Evolutionary conservation across 2,329 filamentous ascomycete genomes (phyloP), one percentile per base, ranked within the genome.

Genomic region (Fusarium incarnatum): DNA sequence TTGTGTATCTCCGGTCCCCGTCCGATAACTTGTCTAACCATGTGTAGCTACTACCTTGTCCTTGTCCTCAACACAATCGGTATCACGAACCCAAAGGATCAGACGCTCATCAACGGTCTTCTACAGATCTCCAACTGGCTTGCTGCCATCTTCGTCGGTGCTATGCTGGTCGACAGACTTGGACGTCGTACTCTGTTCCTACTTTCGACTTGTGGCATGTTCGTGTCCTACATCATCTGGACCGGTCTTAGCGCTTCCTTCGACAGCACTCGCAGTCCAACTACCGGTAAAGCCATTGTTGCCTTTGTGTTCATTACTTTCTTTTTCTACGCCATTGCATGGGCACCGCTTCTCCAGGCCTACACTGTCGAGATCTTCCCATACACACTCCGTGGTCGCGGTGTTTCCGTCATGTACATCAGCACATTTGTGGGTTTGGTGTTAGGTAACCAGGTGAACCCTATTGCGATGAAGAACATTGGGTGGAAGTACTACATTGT

Each of bases 401-500:
- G 71, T 10, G 59, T 75, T 11, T 72, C 72, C 0, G 11, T 60
- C 8, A 73, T 73, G 66, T 70, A 75, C 16, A 25, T 75, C 28
- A 59, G 67, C 8, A 73, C 67, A 2, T 73, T 71, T 15, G 49
- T 65, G 0, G 61, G 56, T 6, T 44, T 78, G 15, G 77, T 73
- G 2, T 78, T 83, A 45, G 81, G 79, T 22, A 80, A 81, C 60
- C 80, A 81, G 45, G 78, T 81, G 47, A 83, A 82, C 50, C 82
- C 82, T 0, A 79, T 83, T 8, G 81, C 79, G 0, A 77, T 84
- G 54, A 64, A 74, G 2, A 74, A 64, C 0, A 78, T 83, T 13
- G 73, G 66, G 0, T 83, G 81, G 80, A 80, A 76, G 49, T 83
- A 82, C 60, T 83, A 81, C 47, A 77, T 79, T 41, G 75, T 83